Conservation (phyloP, 2,329 filamentous ascomycete genomes). For the Penicillium sumatraense region DNA sequence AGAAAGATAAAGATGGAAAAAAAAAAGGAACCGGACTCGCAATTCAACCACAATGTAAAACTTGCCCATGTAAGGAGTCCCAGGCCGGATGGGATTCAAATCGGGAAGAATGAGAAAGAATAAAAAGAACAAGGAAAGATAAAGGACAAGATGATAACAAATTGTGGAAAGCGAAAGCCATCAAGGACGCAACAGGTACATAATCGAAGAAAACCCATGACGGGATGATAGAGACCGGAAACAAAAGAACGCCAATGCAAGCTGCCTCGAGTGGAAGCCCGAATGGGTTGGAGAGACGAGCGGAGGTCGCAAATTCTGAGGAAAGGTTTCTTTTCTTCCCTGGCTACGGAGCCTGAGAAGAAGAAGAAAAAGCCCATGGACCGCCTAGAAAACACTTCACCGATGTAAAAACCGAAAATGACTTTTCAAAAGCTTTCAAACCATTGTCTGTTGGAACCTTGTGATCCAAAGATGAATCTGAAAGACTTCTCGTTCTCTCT, state of each 20-base stretch:
- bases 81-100: conserved; percentile 29
- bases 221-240: conserved; percentile 11
- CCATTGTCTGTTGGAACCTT: not conserved
- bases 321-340: not conserved
- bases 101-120: conserved; percentile 6
- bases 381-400: conserved; percentile 1
- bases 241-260: conserved; percentile 9
- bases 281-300: conserved; percentile 8
- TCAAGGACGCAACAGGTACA: conserved; percentile 23
- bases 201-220: conserved; percentile 8
- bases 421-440: conserved; percentile 4
- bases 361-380: not conserved
- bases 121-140: conserved; percentile 1
- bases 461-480: not conserved
- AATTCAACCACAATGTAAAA: conserved; percentile 24
- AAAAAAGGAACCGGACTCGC: conserved; percentile 35
- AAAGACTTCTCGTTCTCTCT: conserved; percentile 54
- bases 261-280: conserved; percentile 9
- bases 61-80: conserved; percentile 31
- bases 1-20: conserved; percentile 29
- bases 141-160: conserved; percentile 4
- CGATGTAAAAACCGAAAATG: conserved; percentile 1
- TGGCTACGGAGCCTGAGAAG: not conserved
- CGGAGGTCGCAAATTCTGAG: conserved; percentile 2
- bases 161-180: conserved; percentile 16